Conservation (phyloP, 495 filamentous ascomycete species). For the Hapsidospora chrysogenum region DNA sequence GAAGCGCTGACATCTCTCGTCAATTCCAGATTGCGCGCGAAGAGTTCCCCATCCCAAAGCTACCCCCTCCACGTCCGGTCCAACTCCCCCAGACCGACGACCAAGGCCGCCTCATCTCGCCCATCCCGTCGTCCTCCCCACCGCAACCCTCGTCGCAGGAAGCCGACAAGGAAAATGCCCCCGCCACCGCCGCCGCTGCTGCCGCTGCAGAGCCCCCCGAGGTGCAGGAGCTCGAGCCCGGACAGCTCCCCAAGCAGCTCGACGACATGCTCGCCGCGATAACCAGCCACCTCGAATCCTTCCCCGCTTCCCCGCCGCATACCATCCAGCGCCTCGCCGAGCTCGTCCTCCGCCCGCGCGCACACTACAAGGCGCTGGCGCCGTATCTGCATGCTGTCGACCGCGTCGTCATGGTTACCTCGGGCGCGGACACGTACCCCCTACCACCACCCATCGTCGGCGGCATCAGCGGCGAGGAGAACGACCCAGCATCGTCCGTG, state of each 20-base stretch:
- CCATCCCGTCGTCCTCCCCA: conserved; percentile 29
- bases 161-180: conserved; percentile 28
- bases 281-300: conserved; percentile 49
- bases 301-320: conserved; percentile 65
- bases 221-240: conserved; percentile 7
- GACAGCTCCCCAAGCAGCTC: conserved; percentile 44
- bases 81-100: conserved; percentile 6
- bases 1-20: background rate
- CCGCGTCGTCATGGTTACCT: conserved; percentile 84
- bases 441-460: conserved; percentile 45
- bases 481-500: conserved; percentile 8
- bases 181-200: conserved; percentile 8
- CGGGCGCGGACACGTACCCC: conserved; percentile 62
- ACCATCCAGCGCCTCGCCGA: conserved; percentile 88
- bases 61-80: conserved; percentile 13
- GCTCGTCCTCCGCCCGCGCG: conserved; percentile 60
- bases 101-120: conserved; percentile 19
- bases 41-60: conserved; percentile 27
- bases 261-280: conserved; percentile 47
- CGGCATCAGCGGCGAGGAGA: conserved; percentile 50
- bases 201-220: conserved; percentile 7
- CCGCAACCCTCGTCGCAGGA: conserved; percentile 30
- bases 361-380: conserved; percentile 64
- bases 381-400: conserved; percentile 83
- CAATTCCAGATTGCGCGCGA: conserved; percentile 17